Base-by-base conservation (phyloP, 768 basidiomycete genomes). In the Xerocomus brunneocitrinus region DNA sequence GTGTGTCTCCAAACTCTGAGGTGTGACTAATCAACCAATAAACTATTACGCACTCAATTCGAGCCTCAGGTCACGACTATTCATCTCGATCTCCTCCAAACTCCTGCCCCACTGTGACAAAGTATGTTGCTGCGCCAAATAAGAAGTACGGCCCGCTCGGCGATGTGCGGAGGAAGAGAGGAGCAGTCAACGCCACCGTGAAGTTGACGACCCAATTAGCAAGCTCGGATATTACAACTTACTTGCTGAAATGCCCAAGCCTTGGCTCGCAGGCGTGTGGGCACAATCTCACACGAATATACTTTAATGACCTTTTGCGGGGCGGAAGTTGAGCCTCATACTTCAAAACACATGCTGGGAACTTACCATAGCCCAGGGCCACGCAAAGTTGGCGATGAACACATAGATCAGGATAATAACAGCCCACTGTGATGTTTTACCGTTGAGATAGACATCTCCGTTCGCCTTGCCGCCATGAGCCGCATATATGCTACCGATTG, bases 81-180 rank as follows among this genome's bases (percentile, higher is more conserved):
- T 60, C 56, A 47, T 54, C 44, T 74, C 74, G 14, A 78, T 71
- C 47, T 71, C 71, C 49, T 77, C 78, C 50, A 79, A 65, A 50
- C 68, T 72, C 48, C 70, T 67, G 2, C 78, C 77, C 44, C 71
- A 74, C 7, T 13, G 71, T 71, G 25, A 71, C 69, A 40, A 77
- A 53, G 39, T 70, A 65, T 16, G 70, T 61, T 43, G 67, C 72
- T n/a, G 58, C 57, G 27, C 74, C 73, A 49, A 77, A 79, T 42
- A 78, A 60, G 63, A 79, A 79, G 58, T 78, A 79, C 1, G 76
- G 75, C 2, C 75, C 77, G 2, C 72, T 79, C 7, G 72, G 68
- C 7, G 74, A 77, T 42, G 67, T 62, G 3, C 67, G 63, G 45
- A 79, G 72, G 67, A 79, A 80, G 32, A 76, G 62, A 16, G 78